phyloP scores from a whole-genome alignment of 176 grass and related monocot genomes.

The Areca catechu region DNA sequence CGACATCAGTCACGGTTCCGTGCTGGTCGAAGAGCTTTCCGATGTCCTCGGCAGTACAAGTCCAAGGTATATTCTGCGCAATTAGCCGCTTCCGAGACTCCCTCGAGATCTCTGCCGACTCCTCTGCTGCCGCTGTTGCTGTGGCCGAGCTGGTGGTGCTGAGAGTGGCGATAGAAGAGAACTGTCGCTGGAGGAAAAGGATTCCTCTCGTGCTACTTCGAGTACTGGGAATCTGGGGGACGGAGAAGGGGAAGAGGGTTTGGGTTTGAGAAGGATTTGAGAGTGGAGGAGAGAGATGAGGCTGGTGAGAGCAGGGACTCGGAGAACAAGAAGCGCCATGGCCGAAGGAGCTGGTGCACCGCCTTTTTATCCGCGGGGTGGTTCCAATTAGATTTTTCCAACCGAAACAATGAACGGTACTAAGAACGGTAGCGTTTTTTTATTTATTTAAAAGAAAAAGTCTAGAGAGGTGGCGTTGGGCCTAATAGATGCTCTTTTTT shows the following conservation, averaged over 20 bases:
- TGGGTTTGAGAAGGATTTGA: too few species aligned
- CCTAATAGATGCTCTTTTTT: too few species aligned
- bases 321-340: constrained; percentile 47
- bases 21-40: constrained; percentile 67
- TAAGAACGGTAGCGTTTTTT: too few species aligned
- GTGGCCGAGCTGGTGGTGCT: constrained; percentile 11
- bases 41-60: constrained; percentile 57
- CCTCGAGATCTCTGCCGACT: not conserved
- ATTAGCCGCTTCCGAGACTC: constrained; percentile 48
- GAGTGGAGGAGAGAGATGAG: not conserved
- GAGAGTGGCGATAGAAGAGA: constrained; percentile 17
- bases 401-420: too few species aligned
- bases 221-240: constrained; percentile 14
- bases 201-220: constrained; percentile 1
- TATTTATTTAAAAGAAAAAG: too few species aligned
- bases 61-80: constrained; percentile 93
- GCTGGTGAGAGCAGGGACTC: constrained; percentile 17
- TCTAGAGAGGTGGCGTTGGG: too few species aligned
- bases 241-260: constrained; percentile 11
- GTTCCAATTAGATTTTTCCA: not conserved
- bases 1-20: constrained; percentile 52
- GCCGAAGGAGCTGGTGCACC: not conserved
- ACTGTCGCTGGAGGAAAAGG: constrained; percentile 4
- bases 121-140: not conserved
- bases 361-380: constrained; percentile 19